Conservation (phyloP, 2,329 filamentous ascomycete species). For the Ophiocordyceps camponoti-saundersi region DNA sequence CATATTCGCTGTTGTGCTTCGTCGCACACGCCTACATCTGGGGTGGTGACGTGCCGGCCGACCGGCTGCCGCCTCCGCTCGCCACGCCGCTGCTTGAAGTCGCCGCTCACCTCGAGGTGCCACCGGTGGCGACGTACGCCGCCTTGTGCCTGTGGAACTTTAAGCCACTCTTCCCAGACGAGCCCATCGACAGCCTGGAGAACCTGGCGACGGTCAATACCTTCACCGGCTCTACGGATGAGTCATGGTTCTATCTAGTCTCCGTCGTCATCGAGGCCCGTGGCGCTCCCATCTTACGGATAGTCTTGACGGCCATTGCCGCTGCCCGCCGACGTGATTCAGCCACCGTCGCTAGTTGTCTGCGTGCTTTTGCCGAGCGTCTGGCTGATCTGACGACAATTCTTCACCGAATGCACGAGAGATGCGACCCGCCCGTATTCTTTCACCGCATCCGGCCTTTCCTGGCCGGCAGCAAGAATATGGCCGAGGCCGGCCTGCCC, state of each 20-base stretch:
- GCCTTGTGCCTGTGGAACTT: constrained; percentile 93
- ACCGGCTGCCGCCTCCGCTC: constrained; percentile 63
- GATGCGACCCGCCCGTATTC: constrained; percentile 86
- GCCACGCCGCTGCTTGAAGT: constrained; percentile 68
- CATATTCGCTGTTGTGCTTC: constrained; percentile 79
- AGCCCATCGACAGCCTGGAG: constrained; percentile 65
- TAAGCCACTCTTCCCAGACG: constrained; percentile 73
- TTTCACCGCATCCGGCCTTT: constrained; percentile 95
- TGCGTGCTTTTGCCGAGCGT: constrained; percentile 72
- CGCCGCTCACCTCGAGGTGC: constrained; percentile 65
- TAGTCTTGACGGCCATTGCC: constrained; percentile 77
- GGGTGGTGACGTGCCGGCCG: constrained; percentile 71
- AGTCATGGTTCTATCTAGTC: constrained; percentile 97
- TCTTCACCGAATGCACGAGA: constrained; percentile 83
- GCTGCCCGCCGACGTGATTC: constrained; percentile 58
- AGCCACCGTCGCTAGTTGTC: constrained; percentile 53
- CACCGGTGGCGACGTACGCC: constrained; percentile 86
- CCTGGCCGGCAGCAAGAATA: constrained; percentile 92
- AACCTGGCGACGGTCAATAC: constrained; percentile 80
- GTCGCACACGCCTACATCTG: constrained; percentile 93
- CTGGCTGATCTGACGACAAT: constrained; percentile 69
- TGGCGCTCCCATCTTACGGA: constrained; percentile 67
- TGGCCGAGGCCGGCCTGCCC: constrained; percentile 83
- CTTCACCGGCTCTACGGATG: constrained; percentile 85
- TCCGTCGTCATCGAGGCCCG: constrained; percentile 91